Base-by-base conservation (phyloP, 495 filamentous ascomycete species). In the Neurospora sp. region DNA sequence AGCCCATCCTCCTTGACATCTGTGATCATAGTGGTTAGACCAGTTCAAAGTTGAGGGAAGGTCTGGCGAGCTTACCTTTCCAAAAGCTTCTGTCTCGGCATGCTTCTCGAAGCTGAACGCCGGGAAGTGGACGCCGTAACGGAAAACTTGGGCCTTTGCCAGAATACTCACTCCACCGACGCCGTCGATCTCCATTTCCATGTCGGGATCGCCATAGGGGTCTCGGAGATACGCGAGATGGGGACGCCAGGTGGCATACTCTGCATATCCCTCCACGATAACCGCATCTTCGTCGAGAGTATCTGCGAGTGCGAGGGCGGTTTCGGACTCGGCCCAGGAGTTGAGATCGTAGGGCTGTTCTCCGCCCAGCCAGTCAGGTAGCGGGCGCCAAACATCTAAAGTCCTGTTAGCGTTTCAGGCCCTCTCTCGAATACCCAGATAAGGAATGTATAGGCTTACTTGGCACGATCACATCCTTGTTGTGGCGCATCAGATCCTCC, bases 181-280 rank as follows among this genome's bases (percentile, higher is more conserved):
- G 71, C 96, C 96, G 78, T 99, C 96, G 76, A 99, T 93, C 76
- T 99, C 96, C 96, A 99, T 98, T 81, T 99, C 96, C 91, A 98
- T 97, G 81, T 99, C 96, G 3, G 94, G 94, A 77, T 99, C 95
- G 41, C 96, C 96, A 77, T 97, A 98, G 3, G 96, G 96, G 80
- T 99, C 96, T 18, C 96, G 90, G 2, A 99, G 88, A 79, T 99
- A 99, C 44, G 96, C 96, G 71, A 99, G 87, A 87, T 99, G 96
- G 35, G 96, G 96, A 72, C 96, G 86, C 95, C 96, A 99, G 3
- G 96, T 99, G 27, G 96, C 96, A 79, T 99, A 99, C 85, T 99
- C 96, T 42, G 96, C 96, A 78, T 99, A 99, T 35, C 96, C 96
- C 81, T 99, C 96, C 16, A 99, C 96, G 83, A 99, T 99, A 37